phyloP scores from a whole-genome alignment of 31 red algal species.

The Endocladia muricata region DNA sequence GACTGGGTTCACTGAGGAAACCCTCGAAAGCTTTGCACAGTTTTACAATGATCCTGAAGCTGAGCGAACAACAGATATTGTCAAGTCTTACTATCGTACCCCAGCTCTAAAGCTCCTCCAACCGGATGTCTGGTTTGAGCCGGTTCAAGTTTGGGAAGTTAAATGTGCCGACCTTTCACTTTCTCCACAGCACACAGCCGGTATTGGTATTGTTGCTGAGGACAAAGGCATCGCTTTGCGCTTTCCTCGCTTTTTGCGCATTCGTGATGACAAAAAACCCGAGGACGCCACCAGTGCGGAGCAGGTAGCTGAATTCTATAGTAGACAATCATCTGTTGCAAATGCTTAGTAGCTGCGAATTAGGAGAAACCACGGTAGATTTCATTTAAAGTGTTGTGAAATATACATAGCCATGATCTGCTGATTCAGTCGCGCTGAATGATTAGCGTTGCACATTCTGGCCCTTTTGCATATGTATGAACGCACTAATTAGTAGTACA shows the following conservation, averaged over 20 bases:
- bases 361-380: too few relatives aligned
- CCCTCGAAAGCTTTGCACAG: constrained; percentile 75
- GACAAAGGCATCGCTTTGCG: constrained; percentile 89
- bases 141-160: constrained; percentile 97
- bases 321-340: constrained; percentile 66
- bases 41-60: constrained; percentile 60
- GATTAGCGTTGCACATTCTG: too few relatives aligned
- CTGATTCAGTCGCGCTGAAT: too few relatives aligned
- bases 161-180: constrained; percentile 90
- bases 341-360: constrained; percentile 14
- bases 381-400: too few relatives aligned
- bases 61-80: constrained; percentile 15
- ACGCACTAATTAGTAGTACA: too few relatives aligned
- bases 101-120: constrained; percentile 44
- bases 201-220: constrained; percentile 57
- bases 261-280: constrained; percentile 87
- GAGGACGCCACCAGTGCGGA: constrained; percentile 86
- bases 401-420: too few relatives aligned
- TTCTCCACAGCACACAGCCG: constrained; percentile 89
- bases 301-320: constrained; percentile 91
- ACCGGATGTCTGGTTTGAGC: constrained; percentile 97
- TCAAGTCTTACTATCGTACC: constrained; percentile 54
- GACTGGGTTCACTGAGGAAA: constrained; percentile 91
- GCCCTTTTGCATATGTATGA: too few relatives aligned
- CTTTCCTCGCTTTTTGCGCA: constrained; percentile 89